phyloP scores from a whole-genome alignment of 139 green algal genomes.

The Chlamydomonas sp. region DNA sequence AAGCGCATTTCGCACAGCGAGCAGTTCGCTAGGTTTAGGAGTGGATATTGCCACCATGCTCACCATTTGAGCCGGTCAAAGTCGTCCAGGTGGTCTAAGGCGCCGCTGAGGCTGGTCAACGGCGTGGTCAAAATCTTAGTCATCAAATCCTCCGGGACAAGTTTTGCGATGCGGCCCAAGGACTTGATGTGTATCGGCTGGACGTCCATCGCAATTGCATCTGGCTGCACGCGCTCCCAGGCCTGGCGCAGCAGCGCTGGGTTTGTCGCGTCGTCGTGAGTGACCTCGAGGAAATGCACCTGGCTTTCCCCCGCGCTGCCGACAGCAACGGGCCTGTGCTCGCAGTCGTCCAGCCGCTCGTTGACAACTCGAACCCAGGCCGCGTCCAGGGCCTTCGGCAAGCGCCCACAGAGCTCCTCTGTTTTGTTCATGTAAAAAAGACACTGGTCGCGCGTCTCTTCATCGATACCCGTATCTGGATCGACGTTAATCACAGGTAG shows the following conservation, averaged over 20 bases:
- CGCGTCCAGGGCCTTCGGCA: conserved; percentile 6
- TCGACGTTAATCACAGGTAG: background rate
- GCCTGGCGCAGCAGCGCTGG: conserved; percentile 5
- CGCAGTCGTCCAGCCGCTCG: conserved; percentile 1
- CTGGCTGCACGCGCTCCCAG: conserved; percentile 3
- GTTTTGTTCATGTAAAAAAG: conserved; percentile 36
- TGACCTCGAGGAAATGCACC: conserved; percentile 17
- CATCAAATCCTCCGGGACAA: background rate
- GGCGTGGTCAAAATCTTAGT: background rate
- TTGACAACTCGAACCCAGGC: background rate
- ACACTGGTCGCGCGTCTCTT: background rate
- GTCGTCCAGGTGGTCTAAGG: background rate
- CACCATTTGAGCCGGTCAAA: background rate
- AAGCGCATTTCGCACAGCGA: background rate
- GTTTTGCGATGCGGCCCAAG: conserved; percentile 17
- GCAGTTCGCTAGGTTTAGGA: too few relatives aligned
- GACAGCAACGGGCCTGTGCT: background rate
- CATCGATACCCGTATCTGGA: background rate
- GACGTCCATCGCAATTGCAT: conserved; percentile 28
- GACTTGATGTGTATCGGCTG: conserved; percentile 20
- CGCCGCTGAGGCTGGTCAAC: background rate
- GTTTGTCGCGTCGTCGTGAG: conserved; percentile 19
- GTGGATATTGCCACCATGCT: background rate
- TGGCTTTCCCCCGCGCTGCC: background rate
- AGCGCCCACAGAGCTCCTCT: conserved; percentile 21